These are phyloP conservation scores for Bathelium albidoporum DNA, from an alignment of 495 filamentous ascomycete genomes.

Conservation along the genomic window DNA sequence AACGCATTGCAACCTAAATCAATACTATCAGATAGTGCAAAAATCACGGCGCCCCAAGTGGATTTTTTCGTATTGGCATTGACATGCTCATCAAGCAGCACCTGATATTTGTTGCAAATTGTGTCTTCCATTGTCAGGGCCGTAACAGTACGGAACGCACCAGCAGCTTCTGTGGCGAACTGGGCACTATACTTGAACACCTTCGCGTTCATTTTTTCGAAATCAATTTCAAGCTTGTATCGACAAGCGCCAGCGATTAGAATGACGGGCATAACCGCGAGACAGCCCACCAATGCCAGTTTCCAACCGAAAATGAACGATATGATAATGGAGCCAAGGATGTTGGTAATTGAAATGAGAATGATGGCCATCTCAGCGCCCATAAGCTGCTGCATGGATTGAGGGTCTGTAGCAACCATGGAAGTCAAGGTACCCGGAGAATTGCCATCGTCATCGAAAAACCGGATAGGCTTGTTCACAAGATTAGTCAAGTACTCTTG, in stretches of 20 bases:
- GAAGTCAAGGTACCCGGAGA: conserved; percentile 52
- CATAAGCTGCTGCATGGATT: conserved; percentile 24
- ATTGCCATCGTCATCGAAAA: conserved; percentile 55
- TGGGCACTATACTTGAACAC: conserved; percentile 24
- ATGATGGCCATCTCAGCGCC: conserved; percentile 26
- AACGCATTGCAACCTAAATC: conserved; percentile 5
- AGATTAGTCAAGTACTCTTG: conserved; percentile 5
- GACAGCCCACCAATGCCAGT: conserved; percentile 28
- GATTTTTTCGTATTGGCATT: conserved; percentile 5
- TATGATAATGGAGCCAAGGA: conserved; percentile 22
- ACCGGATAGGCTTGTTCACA: conserved; percentile 22
- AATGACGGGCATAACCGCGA: conserved; percentile 24
- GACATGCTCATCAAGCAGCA: conserved; percentile 5
- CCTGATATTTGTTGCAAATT: conserved; percentile 14
- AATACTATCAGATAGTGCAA: conserved; percentile 6
- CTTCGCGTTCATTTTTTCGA: conserved; percentile 10
- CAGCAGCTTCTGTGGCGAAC: conserved; percentile 43
- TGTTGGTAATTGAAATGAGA: conserved; percentile 24
- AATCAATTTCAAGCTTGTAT: conserved; percentile 30
- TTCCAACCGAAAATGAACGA: conserved; percentile 26
- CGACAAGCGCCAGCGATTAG: conserved; percentile 16
- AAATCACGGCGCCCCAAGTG: not conserved
- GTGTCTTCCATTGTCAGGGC: conserved; percentile 38
- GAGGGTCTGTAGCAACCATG: conserved; percentile 46
- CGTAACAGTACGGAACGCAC: conserved; percentile 45